Evolutionary conservation across 768 basidiomycete species (phyloP).

Genomic region (Sarcodon aspratus): DNA sequence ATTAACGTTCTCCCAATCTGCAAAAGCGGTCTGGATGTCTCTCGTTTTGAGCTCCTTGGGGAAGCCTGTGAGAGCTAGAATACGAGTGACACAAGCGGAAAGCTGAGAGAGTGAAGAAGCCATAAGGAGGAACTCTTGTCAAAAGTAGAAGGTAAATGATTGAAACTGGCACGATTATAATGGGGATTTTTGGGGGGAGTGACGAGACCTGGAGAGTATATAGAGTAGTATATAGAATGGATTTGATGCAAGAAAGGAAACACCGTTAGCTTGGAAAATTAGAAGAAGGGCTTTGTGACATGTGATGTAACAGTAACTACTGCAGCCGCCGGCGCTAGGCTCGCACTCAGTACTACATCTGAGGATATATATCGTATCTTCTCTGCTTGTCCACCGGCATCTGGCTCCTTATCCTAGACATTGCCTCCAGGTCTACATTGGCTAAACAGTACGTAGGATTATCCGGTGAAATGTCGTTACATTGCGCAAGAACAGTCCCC

Average conservation of each 20-base stretch:
- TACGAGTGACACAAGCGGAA: conserved; percentile 92
- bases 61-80: conserved; percentile 88
- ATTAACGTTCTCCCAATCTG: conserved; percentile 73
- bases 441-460: background rate
- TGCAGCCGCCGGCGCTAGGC: background rate
- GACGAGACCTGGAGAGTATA: too few species aligned
- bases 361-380: background rate
- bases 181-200: too few species aligned
- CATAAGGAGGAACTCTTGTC: conserved; percentile 26
- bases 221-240: too few species aligned
- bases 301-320: too few species aligned
- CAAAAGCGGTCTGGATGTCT: conserved; percentile 86
- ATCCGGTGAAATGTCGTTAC: background rate
- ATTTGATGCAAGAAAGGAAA: too few species aligned
- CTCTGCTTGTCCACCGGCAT: background rate
- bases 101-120: conserved; percentile 67
- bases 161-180: background rate
- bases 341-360: background rate
- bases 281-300: background rate
- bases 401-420: background rate
- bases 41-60: conserved; percentile 94
- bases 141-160: background rate
- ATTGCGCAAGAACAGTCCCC: background rate
- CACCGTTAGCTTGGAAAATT: background rate
- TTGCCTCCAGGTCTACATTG: background rate